Evolutionary conservation across 2,329 filamentous ascomycete species (phyloP).

Genomic region (Colletotrichum orchidophilum): DNA sequence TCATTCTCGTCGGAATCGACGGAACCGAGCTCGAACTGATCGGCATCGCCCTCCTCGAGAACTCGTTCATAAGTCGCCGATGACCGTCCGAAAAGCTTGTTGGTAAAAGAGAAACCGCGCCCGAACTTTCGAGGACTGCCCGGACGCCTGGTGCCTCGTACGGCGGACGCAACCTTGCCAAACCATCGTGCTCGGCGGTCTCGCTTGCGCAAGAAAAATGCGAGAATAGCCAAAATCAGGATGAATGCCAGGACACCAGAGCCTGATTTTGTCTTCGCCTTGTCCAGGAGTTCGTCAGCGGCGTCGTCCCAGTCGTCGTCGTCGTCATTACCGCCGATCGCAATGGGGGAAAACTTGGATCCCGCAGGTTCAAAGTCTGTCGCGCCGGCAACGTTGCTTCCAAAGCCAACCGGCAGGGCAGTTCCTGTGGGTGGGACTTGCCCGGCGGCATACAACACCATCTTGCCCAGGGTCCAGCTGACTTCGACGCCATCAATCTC

Average conservation of each 20-base stretch:
- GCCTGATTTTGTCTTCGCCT: conserved; percentile 73
- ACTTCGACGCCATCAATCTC: conserved; percentile 93
- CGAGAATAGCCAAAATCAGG: conserved; percentile 73
- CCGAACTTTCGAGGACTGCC: conserved; percentile 57
- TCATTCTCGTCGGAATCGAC: conserved; percentile 72
- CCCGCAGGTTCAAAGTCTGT: conserved; percentile 87
- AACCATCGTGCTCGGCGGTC: conserved; percentile 74
- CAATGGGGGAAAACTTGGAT: conserved; percentile 55
- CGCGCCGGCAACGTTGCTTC: conserved; percentile 78
- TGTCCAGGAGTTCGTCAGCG: conserved; percentile 69
- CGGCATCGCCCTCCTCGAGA: conserved; percentile 79
- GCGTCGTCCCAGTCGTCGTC: conserved; percentile 64
- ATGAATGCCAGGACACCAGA: conserved; percentile 83
- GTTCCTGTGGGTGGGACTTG: conserved; percentile 75
- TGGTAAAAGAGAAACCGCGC: conserved; percentile 61
- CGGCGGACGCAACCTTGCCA: conserved; percentile 57
- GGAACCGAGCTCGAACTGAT: conserved; percentile 81
- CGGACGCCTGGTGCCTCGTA: conserved; percentile 53
- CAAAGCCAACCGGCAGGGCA: conserved; percentile 85
- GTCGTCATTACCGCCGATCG: conserved; percentile 44
- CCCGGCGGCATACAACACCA: conserved; percentile 92
- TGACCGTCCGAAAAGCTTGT: conserved; percentile 72
- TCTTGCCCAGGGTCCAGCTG: conserved; percentile 97
- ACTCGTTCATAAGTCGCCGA: conserved; percentile 80
- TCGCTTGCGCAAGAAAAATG: conserved; percentile 81